Conservation (phyloP, 331 rosid genomes). For the Quercus tomentella region DNA sequence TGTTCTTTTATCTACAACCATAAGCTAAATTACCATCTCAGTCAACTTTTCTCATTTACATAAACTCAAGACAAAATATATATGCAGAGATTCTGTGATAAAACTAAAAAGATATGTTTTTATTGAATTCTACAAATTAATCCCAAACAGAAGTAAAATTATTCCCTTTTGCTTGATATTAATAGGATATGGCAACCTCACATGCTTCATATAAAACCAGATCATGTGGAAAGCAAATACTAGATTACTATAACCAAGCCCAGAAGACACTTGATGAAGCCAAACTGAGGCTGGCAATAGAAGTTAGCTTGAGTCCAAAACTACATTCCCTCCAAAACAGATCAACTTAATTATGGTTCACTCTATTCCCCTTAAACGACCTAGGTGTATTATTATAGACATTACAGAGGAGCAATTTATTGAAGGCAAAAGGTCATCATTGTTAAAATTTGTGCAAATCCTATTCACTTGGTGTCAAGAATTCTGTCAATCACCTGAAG, state of each 20-base stretch:
- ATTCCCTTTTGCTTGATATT: neutral
- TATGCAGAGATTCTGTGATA: neutral
- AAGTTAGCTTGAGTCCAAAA: too few relatives aligned
- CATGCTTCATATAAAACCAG: neutral
- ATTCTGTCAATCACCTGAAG: neutral
- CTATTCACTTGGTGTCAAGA: neutral
- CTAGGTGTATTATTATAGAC: neutral
- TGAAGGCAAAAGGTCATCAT: neutral
- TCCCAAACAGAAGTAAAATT: neutral
- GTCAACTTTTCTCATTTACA: slow-evolving; percentile 19
- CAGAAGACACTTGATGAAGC: neutral
- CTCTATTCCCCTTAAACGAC: too few relatives aligned
- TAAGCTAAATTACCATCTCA: slow-evolving; percentile 31
- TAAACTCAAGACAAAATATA: neutral
- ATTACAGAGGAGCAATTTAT: neutral
- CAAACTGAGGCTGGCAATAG: neutral
- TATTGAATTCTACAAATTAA: neutral
- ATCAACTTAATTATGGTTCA: too few relatives aligned
- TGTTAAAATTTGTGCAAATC: neutral
- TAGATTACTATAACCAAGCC: neutral
- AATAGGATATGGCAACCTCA: neutral
- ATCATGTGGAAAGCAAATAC: neutral
- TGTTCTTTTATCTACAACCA: slow-evolving; percentile 65
- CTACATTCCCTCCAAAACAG: too few relatives aligned
- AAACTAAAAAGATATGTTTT: neutral